phyloP scores from a whole-genome alignment of 106 monocot species.

The Platanthera zijinensis region DNA sequence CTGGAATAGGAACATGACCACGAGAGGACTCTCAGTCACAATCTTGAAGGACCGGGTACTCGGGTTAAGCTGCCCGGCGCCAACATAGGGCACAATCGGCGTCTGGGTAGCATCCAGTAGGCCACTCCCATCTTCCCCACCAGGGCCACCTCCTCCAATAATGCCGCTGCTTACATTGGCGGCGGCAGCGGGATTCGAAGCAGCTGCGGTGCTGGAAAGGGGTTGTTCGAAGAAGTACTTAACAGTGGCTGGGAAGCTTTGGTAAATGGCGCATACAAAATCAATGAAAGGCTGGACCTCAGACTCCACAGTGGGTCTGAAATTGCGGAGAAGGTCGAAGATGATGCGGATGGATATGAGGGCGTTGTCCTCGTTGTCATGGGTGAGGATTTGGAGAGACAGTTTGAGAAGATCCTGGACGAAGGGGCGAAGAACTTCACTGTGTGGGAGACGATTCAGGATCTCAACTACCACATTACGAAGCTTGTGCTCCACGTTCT shows the following conservation, averaged over 20 bases:
- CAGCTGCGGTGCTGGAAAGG: neutral
- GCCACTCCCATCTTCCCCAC: conserved; percentile 11
- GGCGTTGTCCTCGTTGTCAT: conserved; percentile 96
- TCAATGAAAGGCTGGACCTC: conserved; percentile 98
- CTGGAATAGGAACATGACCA: conserved; percentile 99
- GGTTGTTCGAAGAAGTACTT: conserved; percentile 56
- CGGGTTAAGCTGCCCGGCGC: conserved; percentile 75
- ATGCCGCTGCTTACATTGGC: conserved; percentile 1
- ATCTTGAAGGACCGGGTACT: conserved; percentile 93
- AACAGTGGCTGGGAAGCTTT: conserved; percentile 72
- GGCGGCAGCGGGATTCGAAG: conserved; percentile 9
- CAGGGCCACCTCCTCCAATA: conserved; percentile 16
- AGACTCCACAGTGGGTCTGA: conserved; percentile 80
- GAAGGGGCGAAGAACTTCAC: conserved; percentile 96
- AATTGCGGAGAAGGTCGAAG: conserved; percentile 96
- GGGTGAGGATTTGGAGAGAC: conserved; percentile 79
- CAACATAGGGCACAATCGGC: conserved; percentile 2
- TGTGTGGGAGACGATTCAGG: conserved; percentile 97
- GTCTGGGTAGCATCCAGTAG: conserved; percentile 27
- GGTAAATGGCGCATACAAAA: conserved; percentile 78
- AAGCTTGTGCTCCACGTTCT: conserved; percentile 87
- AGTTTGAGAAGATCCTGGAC: conserved; percentile 95
- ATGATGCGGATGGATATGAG: conserved; percentile 86
- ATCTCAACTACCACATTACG: conserved; percentile 94
- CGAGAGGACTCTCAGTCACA: conserved; percentile 92